These are phyloP conservation scores for Colletotrichum viniferum DNA, from an alignment of 2,329 filamentous ascomycete species.

Conservation along the genomic window DNA sequence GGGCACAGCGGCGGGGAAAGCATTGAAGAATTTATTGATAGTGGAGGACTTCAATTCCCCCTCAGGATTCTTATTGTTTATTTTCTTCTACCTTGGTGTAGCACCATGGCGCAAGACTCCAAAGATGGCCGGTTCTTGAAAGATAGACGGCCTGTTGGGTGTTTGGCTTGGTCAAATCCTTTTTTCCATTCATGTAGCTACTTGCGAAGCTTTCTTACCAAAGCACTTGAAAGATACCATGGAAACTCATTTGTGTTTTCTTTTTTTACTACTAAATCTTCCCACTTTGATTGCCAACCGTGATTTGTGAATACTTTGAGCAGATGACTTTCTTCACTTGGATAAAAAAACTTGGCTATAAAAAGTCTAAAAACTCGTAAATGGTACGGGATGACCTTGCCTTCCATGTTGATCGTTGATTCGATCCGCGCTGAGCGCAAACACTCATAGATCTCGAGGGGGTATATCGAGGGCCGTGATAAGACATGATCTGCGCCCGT, in stretches of 20 bases:
- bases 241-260: not conserved
- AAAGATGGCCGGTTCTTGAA: not conserved
- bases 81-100: not conserved
- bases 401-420: not conserved
- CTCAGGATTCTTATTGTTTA: not conserved
- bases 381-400: not conserved
- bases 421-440: not conserved
- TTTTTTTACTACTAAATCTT: not conserved
- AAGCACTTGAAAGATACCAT: not conserved
- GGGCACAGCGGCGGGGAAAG: not conserved
- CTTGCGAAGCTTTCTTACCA: not conserved
- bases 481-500: not conserved
- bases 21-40: not conserved
- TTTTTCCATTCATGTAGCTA: conserved; percentile 3
- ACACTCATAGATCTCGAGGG: not conserved
- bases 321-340: not conserved
- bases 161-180: not conserved
- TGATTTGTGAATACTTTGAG: not conserved
- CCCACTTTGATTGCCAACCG: not conserved
- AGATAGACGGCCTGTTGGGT: not conserved
- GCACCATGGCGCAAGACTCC: too few relatives aligned
- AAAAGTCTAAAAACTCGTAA: not conserved
- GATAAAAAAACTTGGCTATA: not conserved
- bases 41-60: not conserved
- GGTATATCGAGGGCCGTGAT: not conserved